phyloP scores from a whole-genome alignment of 768 basidiomycete genomes.

The Collybiopsis confluens region DNA sequence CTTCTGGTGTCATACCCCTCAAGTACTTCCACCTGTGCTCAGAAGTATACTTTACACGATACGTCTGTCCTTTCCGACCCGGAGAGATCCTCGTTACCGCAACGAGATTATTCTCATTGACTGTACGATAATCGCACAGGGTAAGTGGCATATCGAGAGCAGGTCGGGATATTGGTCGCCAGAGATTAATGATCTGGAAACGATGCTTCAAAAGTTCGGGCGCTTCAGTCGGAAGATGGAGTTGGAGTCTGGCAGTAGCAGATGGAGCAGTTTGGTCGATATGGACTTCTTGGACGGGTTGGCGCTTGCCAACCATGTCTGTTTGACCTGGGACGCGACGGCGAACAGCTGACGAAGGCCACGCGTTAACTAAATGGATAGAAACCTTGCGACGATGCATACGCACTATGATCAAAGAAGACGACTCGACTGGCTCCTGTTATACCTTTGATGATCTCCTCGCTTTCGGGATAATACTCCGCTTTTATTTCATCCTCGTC shows the following conservation, averaged over 20 bases:
- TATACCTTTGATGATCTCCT: constrained; percentile 52
- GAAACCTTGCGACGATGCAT: neutral
- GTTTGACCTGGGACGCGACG: constrained; percentile 17
- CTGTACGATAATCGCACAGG: constrained; percentile 23
- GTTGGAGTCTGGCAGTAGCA: constrained; percentile 20
- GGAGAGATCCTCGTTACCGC: constrained; percentile 23
- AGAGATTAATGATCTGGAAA: constrained; percentile 32
- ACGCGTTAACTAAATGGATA: neutral
- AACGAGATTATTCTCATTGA: constrained; percentile 22
- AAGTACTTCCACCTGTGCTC: constrained; percentile 26
- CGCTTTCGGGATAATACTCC: constrained; percentile 61
- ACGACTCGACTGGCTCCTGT: constrained; percentile 59
- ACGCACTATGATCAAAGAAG: constrained; percentile 64
- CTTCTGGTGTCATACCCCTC: constrained; percentile 19
- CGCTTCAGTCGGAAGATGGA: constrained; percentile 22
- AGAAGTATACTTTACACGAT: constrained; percentile 23
- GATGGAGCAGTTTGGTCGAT: constrained; percentile 26
- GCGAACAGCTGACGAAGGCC: constrained; percentile 18
- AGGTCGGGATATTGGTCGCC: constrained; percentile 26
- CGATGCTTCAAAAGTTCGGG: constrained; percentile 19
- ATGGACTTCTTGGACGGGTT: constrained; percentile 35
- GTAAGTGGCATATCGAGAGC: constrained; percentile 26
- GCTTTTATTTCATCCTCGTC: constrained; percentile 45
- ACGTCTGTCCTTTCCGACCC: constrained; percentile 28
- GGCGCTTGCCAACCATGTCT: constrained; percentile 26